Percentiles rank a stretch among this genome's conserved stretches.
phyloP scores from a whole-genome alignment of 2,329 filamentous ascomycete species.

The Diplodia mutila region DNA sequence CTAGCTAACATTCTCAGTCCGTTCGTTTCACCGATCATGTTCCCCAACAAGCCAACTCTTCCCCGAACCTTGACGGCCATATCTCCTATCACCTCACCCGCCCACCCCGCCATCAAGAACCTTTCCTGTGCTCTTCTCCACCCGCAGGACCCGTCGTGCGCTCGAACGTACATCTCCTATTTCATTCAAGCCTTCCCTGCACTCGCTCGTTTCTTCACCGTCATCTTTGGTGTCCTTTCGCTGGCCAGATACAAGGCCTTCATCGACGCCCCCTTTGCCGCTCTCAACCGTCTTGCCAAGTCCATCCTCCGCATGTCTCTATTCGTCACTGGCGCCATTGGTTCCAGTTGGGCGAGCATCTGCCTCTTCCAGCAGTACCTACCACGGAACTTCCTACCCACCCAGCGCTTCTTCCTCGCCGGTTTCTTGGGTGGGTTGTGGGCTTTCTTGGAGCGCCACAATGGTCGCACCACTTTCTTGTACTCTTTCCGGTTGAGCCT shows the following conservation, averaged over 20 bases:
- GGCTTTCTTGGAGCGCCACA: conserved; percentile 73
- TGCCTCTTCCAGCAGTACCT: conserved; percentile 85
- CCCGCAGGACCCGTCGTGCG: conserved; percentile 83
- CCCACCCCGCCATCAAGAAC: conserved; percentile 82
- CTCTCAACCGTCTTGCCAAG: conserved; percentile 68
- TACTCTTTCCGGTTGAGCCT: conserved; percentile 79
- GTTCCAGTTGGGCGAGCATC: conserved; percentile 83
- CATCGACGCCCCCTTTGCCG: conserved; percentile 69
- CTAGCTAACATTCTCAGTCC: conserved; percentile 53
- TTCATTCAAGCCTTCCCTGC: conserved; percentile 82
- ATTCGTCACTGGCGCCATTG: conserved; percentile 81
- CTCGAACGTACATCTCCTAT: conserved; percentile 84
- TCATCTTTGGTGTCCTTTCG: conserved; percentile 73
- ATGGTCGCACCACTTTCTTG: conserved; percentile 68
- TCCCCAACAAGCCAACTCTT: conserved; percentile 69
- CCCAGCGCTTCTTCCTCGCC: conserved; percentile 86
- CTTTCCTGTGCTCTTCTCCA: conserved; percentile 91
- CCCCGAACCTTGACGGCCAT: conserved; percentile 69
- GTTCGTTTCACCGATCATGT: conserved; percentile 84
- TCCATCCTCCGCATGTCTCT: conserved; percentile 74
- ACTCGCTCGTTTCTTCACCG: conserved; percentile 75
- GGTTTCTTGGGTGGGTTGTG: conserved; percentile 85
- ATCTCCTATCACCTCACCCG: conserved; percentile 76
- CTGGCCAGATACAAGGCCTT: conserved; percentile 70
- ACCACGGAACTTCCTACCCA: conserved; percentile 73